Evolutionary conservation across 768 basidiomycete genomes (phyloP).

Genomic region (Termitomyces sp.): DNA sequence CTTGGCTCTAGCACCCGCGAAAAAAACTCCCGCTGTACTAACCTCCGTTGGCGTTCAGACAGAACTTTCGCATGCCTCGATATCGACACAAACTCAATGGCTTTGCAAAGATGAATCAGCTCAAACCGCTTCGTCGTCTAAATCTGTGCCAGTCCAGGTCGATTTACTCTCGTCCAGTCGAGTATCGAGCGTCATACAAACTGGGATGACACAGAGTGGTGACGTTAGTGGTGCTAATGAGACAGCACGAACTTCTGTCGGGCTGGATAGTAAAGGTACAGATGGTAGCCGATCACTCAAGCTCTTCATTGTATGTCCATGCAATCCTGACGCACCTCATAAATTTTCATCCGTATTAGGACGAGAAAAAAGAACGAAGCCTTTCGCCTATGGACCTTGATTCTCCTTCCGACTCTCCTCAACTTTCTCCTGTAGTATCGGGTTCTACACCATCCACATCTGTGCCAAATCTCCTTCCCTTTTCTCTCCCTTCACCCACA

Average conservation of each 20-base stretch:
- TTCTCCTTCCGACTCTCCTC: slow-evolving; percentile 36
- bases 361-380: slow-evolving; percentile 32
- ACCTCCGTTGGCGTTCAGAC: slow-evolving; percentile 42
- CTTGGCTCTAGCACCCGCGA: slow-evolving; percentile 1
- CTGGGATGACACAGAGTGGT: slow-evolving; percentile 11
- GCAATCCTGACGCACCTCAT: background rate
- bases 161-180: slow-evolving; percentile 5
- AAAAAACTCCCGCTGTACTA: slow-evolving; percentile 16
- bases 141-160: slow-evolving; percentile 20
- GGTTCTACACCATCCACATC: background rate
- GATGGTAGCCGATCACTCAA: background rate
- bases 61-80: slow-evolving; percentile 25
- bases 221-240: slow-evolving; percentile 13
- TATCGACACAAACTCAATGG: slow-evolving; percentile 31
- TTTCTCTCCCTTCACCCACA: slow-evolving; percentile 7
- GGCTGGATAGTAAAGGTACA: background rate
- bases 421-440: slow-evolving; percentile 6
- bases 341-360: slow-evolving; percentile 10
- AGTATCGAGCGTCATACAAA: slow-evolving; percentile 14
- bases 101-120: slow-evolving; percentile 14
- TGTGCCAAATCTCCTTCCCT: background rate
- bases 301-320: slow-evolving; percentile 12
- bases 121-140: slow-evolving; percentile 15
- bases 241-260: slow-evolving; percentile 13
- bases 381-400: slow-evolving; percentile 62